phyloP scores from a whole-genome alignment of 2,329 filamentous ascomycete species.

The Neonectria magnoliae region DNA sequence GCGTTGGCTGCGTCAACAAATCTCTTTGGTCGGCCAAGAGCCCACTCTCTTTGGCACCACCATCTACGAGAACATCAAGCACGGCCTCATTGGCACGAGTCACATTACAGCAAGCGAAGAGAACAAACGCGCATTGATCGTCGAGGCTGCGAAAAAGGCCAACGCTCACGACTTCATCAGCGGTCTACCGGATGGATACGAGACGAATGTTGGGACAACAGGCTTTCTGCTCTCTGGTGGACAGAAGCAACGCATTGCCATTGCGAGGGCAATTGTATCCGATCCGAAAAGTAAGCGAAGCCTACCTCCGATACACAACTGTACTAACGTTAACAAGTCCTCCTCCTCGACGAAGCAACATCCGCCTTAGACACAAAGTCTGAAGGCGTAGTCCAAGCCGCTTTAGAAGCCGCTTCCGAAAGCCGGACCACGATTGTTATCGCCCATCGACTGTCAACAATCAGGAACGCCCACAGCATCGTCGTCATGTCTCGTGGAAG shows the following conservation, averaged over 20 bases:
- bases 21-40: conserved; percentile 60
- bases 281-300: conserved; percentile 31
- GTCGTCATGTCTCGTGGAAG: conserved; percentile 65
- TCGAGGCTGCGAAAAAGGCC: conserved; percentile 22
- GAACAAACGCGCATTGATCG: not conserved
- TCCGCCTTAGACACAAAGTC: conserved; percentile 25
- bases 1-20: conserved; percentile 58
- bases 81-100: conserved; percentile 50
- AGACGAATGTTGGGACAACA: conserved; percentile 25
- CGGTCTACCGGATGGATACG: conserved; percentile 20
- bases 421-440: conserved; percentile 69
- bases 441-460: conserved; percentile 67
- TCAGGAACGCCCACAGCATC: conserved; percentile 69
- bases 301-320: not conserved
- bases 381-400: conserved; percentile 57
- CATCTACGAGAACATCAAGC: conserved; percentile 53
- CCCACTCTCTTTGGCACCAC: conserved; percentile 57
- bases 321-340: conserved; percentile 11
- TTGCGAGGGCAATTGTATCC: conserved; percentile 31
- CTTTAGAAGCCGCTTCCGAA: conserved; percentile 58
- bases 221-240: conserved; percentile 26
- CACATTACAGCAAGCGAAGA: not conserved
- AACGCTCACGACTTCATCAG: conserved; percentile 30
- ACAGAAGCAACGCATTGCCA: conserved; percentile 29
- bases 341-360: conserved; percentile 31